phyloP scores from a whole-genome alignment of 805 yeast species.

The Ogataea trehalophila region DNA sequence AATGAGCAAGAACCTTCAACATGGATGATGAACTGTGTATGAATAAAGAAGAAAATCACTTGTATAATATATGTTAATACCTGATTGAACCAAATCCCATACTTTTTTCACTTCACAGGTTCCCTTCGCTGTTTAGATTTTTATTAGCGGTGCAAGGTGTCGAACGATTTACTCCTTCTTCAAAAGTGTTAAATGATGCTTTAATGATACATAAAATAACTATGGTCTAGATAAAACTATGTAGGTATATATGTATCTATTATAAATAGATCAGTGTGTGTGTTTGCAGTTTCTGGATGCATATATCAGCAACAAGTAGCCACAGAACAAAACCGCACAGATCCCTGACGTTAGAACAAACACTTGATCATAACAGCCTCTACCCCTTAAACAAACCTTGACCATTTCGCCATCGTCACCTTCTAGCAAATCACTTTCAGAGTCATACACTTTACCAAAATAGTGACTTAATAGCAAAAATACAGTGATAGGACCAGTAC shows the following conservation, averaged over 20 bases:
- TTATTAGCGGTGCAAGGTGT: too few relatives aligned
- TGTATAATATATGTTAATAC: too few relatives aligned
- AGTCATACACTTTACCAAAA: slow-evolving; percentile 53
- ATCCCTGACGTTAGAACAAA: slow-evolving; percentile 37
- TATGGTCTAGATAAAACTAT: neutral
- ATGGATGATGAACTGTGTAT: too few relatives aligned
- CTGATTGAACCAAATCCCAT: too few relatives aligned
- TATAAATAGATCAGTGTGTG: neutral
- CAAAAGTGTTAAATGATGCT: too few relatives aligned
- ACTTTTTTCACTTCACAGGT: too few relatives aligned
- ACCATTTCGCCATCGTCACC: slow-evolving; percentile 29
- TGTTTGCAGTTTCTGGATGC: neutral
- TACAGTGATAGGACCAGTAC: slow-evolving; percentile 62
- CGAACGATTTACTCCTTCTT: too few relatives aligned
- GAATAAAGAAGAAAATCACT: too few relatives aligned
- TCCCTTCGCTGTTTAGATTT: too few relatives aligned
- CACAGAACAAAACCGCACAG: slow-evolving; percentile 23
- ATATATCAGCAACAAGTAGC: slow-evolving; percentile 15
- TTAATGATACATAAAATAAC: neutral
- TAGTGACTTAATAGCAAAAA: slow-evolving; percentile 50
- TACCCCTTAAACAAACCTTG: slow-evolving; percentile 39
- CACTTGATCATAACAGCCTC: slow-evolving; percentile 44
- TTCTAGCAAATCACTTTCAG: slow-evolving; percentile 34
- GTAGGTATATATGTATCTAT: neutral
- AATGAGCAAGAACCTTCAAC: too few relatives aligned